A percentile compares a stretch with the other conserved stretches of the same genome.
Evolutionary conservation across 257 asterid species (phyloP).

Genomic region (Solanum sitiens): DNA sequence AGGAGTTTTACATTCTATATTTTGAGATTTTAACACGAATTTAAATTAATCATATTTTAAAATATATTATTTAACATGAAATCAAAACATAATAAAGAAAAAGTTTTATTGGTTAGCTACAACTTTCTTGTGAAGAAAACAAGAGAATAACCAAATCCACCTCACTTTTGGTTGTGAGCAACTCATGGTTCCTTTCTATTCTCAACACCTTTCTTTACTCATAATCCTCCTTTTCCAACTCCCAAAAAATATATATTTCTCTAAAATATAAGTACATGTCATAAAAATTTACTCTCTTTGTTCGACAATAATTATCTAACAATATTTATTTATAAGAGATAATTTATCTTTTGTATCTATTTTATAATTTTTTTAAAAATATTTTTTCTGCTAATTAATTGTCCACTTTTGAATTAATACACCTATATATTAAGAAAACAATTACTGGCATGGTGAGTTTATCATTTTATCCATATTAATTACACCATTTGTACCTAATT

Average conservation of each 20-base stretch:
- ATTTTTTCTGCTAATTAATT: too few relatives aligned
- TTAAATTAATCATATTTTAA: neutral
- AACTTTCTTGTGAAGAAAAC: constrained; percentile 30
- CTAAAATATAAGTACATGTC: too few relatives aligned
- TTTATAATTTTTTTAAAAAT: too few relatives aligned
- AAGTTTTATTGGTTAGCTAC: neutral
- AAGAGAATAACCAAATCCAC: constrained; percentile 13
- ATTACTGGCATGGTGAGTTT: too few relatives aligned
- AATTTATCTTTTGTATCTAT: too few relatives aligned
- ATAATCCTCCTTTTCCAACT: neutral
- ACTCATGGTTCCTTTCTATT: constrained; percentile 1
- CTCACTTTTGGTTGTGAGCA: constrained; percentile 7
- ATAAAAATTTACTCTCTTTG: too few relatives aligned
- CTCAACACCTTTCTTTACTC: neutral
- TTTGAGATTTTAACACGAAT: neutral
- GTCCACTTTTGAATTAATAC: too few relatives aligned
- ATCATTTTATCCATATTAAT: too few relatives aligned
- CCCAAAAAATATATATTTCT: neutral
- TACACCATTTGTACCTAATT: too few relatives aligned
- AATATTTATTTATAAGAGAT: too few relatives aligned
- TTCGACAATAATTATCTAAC: too few relatives aligned
- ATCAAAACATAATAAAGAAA: neutral
- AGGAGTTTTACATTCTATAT: neutral
- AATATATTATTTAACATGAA: neutral
- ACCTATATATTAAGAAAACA: too few relatives aligned